Evolutionary conservation across 2,329 filamentous ascomycete species (phyloP).

Genomic region (Diatrype stigma): DNA sequence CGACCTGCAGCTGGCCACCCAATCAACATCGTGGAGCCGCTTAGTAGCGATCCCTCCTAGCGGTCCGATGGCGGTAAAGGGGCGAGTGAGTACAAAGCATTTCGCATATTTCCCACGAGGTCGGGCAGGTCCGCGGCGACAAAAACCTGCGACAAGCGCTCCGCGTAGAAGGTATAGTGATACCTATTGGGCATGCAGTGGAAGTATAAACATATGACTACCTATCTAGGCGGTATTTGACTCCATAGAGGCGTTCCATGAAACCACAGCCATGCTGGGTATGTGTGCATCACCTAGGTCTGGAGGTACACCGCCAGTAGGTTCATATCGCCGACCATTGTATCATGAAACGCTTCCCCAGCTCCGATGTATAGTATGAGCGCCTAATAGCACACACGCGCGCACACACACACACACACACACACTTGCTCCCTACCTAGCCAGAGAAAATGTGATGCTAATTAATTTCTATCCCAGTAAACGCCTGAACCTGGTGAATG

Average conservation of each 20-base stretch:
- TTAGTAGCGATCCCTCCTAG: constrained; percentile 14
- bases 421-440: no score
- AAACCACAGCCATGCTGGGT: no score
- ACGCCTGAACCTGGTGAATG: background rate
- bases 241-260: background rate
- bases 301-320: no score
- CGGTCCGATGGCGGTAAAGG: background rate
- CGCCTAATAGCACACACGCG: no score
- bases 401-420: no score
- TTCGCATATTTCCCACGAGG: background rate
- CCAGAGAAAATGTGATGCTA: no score
- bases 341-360: no score
- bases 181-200: no score
- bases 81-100: background rate
- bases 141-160: background rate
- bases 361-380: no score
- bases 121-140: background rate
- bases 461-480: background rate
- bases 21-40: constrained; percentile 20
- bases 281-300: no score
- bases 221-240: background rate
- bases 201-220: no score
- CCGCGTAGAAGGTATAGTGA: background rate
- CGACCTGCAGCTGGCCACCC: constrained; percentile 11
- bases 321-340: no score